Percentiles rank a stretch among this genome's conserved stretches.
phyloP scores from a whole-genome alignment of 805 yeast genomes.

The Kodamaea laetipori region DNA sequence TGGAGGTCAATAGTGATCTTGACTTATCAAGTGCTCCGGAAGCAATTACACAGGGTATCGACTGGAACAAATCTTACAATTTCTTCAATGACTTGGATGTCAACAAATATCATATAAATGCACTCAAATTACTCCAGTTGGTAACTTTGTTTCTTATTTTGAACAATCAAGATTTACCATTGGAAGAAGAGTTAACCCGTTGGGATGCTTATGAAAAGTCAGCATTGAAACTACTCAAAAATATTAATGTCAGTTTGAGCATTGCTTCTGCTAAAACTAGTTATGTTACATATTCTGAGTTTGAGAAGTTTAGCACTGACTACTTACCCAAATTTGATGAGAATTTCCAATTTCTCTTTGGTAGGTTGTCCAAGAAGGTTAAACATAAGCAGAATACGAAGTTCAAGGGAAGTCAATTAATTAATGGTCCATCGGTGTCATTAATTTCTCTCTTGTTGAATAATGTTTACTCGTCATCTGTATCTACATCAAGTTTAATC shows the following conservation, averaged over 20 bases:
- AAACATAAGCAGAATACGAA: constrained; percentile 3
- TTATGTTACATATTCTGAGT: constrained; percentile 20
- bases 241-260: constrained; percentile 47
- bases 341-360: constrained; percentile 35
- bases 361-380: constrained; percentile 11
- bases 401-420: constrained; percentile 36
- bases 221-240: constrained; percentile 50
- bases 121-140: constrained; percentile 43
- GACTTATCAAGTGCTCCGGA: constrained; percentile 17
- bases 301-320: constrained; percentile 10
- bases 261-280: constrained; percentile 19
- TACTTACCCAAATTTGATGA: constrained; percentile 16
- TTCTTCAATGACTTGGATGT: constrained; percentile 48
- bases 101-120: constrained; percentile 38
- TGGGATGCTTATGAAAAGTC: constrained; percentile 47
- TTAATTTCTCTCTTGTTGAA: constrained; percentile 37
- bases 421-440: constrained; percentile 44
- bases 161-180: constrained; percentile 30
- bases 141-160: constrained; percentile 52
- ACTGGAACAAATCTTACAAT: constrained; percentile 41
- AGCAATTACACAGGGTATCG: constrained; percentile 18
- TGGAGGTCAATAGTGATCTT: constrained; percentile 19
- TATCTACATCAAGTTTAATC: constrained; percentile 50
- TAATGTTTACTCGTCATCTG: constrained; percentile 25
- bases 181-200: constrained; percentile 16